Evolutionary conservation across 352 stramenopile species (phyloP).

Genomic region (Pythium aphanidermatum): DNA sequence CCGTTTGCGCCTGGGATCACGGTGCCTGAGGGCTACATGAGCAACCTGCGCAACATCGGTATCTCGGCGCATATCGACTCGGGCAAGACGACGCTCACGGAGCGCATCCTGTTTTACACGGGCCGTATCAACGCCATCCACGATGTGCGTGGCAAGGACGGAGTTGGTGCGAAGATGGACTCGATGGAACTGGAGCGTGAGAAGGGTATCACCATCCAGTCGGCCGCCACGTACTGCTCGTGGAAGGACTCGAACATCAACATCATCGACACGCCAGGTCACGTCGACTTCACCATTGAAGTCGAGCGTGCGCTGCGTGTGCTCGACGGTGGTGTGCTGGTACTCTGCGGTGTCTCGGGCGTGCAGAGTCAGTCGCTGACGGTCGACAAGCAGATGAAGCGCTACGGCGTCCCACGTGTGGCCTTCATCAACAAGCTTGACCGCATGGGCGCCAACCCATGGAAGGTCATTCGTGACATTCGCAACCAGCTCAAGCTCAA

Average conservation of each 20-base stretch:
- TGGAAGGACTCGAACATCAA: slow-evolving; percentile 98
- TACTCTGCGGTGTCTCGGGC: slow-evolving; percentile 88
- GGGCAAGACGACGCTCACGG: slow-evolving; percentile 99
- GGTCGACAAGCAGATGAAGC: slow-evolving; percentile 99
- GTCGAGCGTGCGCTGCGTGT: slow-evolving; percentile 97
- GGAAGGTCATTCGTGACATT: slow-evolving; percentile 93
- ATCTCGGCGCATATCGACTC: slow-evolving; percentile 97
- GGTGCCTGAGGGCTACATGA: slow-evolving; percentile 73
- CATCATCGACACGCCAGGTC: slow-evolving; percentile 99
- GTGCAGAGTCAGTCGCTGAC: slow-evolving; percentile 99
- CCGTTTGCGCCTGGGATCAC: slow-evolving; percentile 35
- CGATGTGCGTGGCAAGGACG: slow-evolving; percentile 96
- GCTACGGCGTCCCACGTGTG: slow-evolving; percentile 98
- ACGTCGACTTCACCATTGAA: slow-evolving; percentile 99
- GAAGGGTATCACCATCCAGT: slow-evolving; percentile 99
- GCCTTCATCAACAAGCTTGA: slow-evolving; percentile 99
- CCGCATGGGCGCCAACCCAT: slow-evolving; percentile 95
- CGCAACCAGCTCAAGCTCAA: slow-evolving; percentile 97
- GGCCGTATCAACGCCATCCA: slow-evolving; percentile 96
- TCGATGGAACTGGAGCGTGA: slow-evolving; percentile 99
- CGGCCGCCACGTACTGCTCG: slow-evolving; percentile 95
- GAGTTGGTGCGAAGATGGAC: slow-evolving; percentile 99
- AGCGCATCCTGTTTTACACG: slow-evolving; percentile 99
- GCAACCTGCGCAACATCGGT: slow-evolving; percentile 91
- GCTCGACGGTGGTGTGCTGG: slow-evolving; percentile 95